Evolutionary conservation across 2,329 filamentous ascomycete species (phyloP).

Genomic region (Laburnicola sp.): DNA sequence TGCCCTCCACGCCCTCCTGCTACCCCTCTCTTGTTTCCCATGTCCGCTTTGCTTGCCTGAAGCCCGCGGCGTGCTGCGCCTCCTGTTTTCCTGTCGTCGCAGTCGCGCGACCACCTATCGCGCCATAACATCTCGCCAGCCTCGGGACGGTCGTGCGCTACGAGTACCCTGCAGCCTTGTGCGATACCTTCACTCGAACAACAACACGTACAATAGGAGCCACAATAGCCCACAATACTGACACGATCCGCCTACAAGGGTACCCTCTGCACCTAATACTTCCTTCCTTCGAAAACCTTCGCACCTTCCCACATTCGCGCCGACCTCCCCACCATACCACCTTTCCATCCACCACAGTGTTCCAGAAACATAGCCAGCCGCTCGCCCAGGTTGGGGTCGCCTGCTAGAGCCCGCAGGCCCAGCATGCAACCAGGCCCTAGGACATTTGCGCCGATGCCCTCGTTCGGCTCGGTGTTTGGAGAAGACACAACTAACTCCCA

Average conservation of each 20-base stretch:
- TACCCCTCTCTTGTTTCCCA: slow-evolving; percentile 1
- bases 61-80: neutral
- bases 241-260: slow-evolving; percentile 42
- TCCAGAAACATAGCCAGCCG: slow-evolving; percentile 19
- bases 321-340: slow-evolving; percentile 9
- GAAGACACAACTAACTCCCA: slow-evolving; percentile 56
- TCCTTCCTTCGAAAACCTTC: slow-evolving; percentile 34
- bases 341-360: slow-evolving; percentile 18
- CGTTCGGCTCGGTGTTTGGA: slow-evolving; percentile 76
- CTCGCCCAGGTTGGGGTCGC: slow-evolving; percentile 24
- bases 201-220: too few species aligned
- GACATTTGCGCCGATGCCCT: slow-evolving; percentile 61
- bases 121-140: slow-evolving; percentile 12
- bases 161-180: slow-evolving; percentile 7
- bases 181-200: slow-evolving; percentile 3
- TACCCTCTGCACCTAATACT: slow-evolving; percentile 41
- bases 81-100: slow-evolving; percentile 11
- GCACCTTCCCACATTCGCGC: slow-evolving; percentile 16
- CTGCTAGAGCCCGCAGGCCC: slow-evolving; percentile 20
- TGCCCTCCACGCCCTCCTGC: slow-evolving; percentile 5
- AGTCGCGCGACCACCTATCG: slow-evolving; percentile 14
- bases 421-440: slow-evolving; percentile 46
- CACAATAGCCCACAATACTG: slow-evolving; percentile 35
- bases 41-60: slow-evolving; percentile 1
- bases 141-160: slow-evolving; percentile 4